Base-by-base conservation (phyloP, 345 rosid genomes). In the Salix suchowensis region DNA sequence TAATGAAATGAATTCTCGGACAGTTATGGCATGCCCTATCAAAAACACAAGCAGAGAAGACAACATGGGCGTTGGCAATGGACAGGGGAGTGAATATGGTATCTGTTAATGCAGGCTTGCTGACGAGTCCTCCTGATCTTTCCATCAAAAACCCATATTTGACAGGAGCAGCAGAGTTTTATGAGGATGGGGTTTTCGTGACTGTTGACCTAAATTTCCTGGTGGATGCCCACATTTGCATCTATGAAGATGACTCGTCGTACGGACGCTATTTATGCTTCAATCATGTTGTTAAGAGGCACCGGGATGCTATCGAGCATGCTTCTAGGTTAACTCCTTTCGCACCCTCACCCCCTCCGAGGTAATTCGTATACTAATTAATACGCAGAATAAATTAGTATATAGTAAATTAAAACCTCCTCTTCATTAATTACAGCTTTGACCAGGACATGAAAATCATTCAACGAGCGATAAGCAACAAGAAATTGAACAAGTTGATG, bases 61-160 rank as follows among this genome's bases (percentile, higher is more conserved):
- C 92, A 13, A 89, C 95, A 5, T 91, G 95, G 95, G 92, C 95
- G 0, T 76, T 91, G 54, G 95, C 95, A 21, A 91, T 91, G 95
- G 95, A 91, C 72, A 79, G 95, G 44, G 90, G 84, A 4, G 79
- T 91, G 6, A 83, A 74, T 81, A 89, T 91, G 92, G 91, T 89
- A 23, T 77, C 89, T 7, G 48, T 91, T 3, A 91, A 91, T 40
- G 90, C 84, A 24, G 95, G 95, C 16, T 75, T 89, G 74, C 23
- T 88, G 68, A 82, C 86, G 88, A 71, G 81, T 14, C 84, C 86
- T 14, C 84, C 86, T 0, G 88, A 81, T 65, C 80, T 87, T 15
- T 64, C 86, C 72, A 80, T 91, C 61, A 37, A 71, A 21, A 67
- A 86, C 73, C 89, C 95, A 9, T 91, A 83, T 71, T 67, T 88